Percentiles rank a stretch among this genome's conserved stretches.
These are phyloP conservation scores for Curvularia verruculosa DNA, from an alignment of 2,329 filamentous ascomycete species.

Conservation along the genomic window DNA sequence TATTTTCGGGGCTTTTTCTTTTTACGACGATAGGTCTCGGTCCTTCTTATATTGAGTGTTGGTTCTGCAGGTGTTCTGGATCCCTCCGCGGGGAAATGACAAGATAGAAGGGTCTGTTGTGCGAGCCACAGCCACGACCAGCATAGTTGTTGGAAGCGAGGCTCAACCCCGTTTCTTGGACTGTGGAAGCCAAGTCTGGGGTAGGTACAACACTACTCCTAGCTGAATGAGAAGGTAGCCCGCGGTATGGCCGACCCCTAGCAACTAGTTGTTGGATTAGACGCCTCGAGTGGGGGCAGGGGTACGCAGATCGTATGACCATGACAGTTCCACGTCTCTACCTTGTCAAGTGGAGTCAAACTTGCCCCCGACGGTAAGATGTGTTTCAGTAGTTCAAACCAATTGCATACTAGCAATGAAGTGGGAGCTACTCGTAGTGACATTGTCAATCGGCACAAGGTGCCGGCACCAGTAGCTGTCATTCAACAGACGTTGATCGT, in stretches of 20 bases:
- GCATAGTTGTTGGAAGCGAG: not conserved
- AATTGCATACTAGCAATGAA: constrained; percentile 4
- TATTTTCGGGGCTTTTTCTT: not conserved
- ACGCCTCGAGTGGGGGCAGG: constrained; percentile 2
- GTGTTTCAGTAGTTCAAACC: constrained; percentile 8
- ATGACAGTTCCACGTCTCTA: not conserved
- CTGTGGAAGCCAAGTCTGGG: constrained; percentile 4
- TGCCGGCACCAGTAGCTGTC: not conserved
- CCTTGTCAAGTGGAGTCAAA: not conserved
- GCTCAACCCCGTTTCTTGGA: not conserved
- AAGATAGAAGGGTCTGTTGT: not conserved
- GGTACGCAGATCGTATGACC: constrained; percentile 3
- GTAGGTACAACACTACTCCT: constrained; percentile 2
- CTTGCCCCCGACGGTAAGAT: not conserved
- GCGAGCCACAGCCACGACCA: not conserved
- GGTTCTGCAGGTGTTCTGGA: constrained; percentile 2
- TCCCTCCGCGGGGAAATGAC: not conserved
- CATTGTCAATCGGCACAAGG: not conserved
- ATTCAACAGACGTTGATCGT: constrained; percentile 10
- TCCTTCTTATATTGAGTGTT: constrained; percentile 6
- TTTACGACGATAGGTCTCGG: not conserved
- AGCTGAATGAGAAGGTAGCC: not conserved
- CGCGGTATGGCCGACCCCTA: not conserved
- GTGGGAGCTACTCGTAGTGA: not conserved
- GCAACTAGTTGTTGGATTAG: not conserved